A percentile compares a stretch with the other conserved stretches of the same genome.
These are phyloP conservation scores for Magnaporthiopsis incrustans DNA, from an alignment of 2,329 filamentous ascomycete genomes.

Conservation along the genomic window DNA sequence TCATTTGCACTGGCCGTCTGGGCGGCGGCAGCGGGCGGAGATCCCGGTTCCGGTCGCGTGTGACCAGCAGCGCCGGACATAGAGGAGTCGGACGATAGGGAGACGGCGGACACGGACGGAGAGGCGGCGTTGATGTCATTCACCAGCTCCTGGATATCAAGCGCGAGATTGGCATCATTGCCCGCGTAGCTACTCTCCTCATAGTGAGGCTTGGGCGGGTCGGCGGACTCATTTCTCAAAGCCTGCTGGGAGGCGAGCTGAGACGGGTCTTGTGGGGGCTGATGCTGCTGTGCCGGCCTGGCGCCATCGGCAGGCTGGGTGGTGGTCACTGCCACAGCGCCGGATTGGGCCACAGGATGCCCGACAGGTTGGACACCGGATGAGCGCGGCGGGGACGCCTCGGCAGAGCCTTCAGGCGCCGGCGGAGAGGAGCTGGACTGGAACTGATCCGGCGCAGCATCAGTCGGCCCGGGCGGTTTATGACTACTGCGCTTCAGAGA, in stretches of 20 bases:
- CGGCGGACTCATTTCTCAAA: background rate
- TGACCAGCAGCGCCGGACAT: conserved; percentile 8
- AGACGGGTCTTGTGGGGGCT: background rate
- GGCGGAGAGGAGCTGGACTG: conserved; percentile 4
- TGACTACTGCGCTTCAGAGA: background rate
- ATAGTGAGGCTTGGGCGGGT: background rate
- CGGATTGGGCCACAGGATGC: background rate
- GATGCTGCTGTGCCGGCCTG: background rate
- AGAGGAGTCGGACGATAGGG: conserved; percentile 10
- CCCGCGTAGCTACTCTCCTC: conserved; percentile 10
- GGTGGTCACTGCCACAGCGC: background rate
- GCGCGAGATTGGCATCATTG: conserved; percentile 17
- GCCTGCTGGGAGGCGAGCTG: background rate
- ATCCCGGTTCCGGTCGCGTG: background rate
- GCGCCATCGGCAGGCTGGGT: background rate
- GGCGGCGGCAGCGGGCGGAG: background rate
- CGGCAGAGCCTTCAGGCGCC: background rate
- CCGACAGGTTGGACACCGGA: background rate
- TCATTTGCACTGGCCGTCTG: background rate
- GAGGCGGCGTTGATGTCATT: conserved; percentile 22
- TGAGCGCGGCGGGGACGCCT: background rate
- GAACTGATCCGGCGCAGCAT: conserved; percentile 5
- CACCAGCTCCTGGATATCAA: conserved; percentile 29
- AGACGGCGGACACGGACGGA: conserved; percentile 9
- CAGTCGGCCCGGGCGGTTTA: conserved; percentile 1